Conservation (phyloP, 108 stramenopile genomes). For the Nannochloropsis salina region DNA sequence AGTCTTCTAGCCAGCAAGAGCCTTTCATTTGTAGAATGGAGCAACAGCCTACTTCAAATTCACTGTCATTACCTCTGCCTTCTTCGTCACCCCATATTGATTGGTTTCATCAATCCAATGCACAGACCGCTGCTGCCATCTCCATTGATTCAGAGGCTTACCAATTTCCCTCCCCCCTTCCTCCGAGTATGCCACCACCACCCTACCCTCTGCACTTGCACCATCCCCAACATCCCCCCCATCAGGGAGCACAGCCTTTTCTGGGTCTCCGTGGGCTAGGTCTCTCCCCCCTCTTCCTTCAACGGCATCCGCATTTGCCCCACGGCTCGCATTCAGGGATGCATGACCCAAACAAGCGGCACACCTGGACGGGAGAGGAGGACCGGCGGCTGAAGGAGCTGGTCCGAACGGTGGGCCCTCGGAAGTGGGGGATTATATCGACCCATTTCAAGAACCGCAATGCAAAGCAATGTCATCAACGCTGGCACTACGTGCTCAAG, state of each 20-base stretch:
- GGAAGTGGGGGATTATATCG: constrained; percentile 30
- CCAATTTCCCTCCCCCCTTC: not conserved
- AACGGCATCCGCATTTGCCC: not conserved
- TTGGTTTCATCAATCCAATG: not conserved
- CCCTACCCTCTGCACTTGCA: not conserved
- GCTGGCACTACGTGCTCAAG: constrained; percentile 50
- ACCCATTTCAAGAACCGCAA: constrained; percentile 31
- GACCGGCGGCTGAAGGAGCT: not conserved
- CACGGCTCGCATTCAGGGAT: not conserved
- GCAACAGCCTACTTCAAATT: not conserved
- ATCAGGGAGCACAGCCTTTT: not conserved
- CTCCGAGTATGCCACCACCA: not conserved
- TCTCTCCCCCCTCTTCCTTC: not conserved
- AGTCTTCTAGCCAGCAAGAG: not conserved
- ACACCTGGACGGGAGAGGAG: constrained; percentile 7
- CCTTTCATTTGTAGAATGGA: not conserved
- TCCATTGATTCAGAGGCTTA: not conserved
- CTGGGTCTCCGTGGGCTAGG: not conserved
- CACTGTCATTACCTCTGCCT: not conserved
- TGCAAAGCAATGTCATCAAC: constrained; percentile 51
- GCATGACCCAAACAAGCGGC: constrained; percentile 13
- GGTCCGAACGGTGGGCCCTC: not conserved
- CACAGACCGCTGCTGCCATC: constrained; percentile 13
- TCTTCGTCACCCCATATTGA: not conserved
- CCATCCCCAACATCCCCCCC: not conserved